A percentile compares a stretch with the other conserved stretches of the same genome.
These are phyloP conservation scores for Kluyveromyces marxianus DNA, from an alignment of 1,139 yeast genomes.

Conservation along the genomic window DNA sequence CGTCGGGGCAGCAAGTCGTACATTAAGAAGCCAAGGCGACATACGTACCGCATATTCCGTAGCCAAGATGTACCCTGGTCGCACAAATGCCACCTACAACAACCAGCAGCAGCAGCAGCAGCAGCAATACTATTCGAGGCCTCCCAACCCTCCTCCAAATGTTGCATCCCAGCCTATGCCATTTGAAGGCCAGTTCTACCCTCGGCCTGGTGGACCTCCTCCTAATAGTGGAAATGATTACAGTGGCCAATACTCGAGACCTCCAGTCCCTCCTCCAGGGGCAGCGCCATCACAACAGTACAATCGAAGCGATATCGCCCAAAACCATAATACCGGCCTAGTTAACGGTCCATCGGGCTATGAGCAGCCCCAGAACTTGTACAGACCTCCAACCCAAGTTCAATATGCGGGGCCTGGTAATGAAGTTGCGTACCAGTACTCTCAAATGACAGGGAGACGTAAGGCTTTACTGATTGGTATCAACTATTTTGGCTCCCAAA, in stretches of 20 bases:
- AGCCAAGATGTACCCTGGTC: constrained; percentile 25
- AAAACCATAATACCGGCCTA: constrained; percentile 8
- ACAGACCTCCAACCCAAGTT: constrained; percentile 22
- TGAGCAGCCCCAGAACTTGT: constrained; percentile 14
- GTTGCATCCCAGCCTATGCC: constrained; percentile 9
- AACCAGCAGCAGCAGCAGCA: constrained; percentile 17
- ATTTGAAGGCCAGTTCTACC: not conserved
- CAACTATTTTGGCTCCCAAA: constrained; percentile 71
- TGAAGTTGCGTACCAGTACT: constrained; percentile 48
- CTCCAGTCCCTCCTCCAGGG: constrained; percentile 2
- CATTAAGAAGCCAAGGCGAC: not conserved
- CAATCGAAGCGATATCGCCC: constrained; percentile 9
- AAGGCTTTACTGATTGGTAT: constrained; percentile 85
- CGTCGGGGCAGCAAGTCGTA: too few species aligned
- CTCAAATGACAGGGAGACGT: constrained; percentile 65
- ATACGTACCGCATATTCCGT: not conserved
- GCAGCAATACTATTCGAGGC: constrained; percentile 12
- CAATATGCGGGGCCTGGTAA: constrained; percentile 19
- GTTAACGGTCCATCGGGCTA: constrained; percentile 14
- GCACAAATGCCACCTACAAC: constrained; percentile 24
- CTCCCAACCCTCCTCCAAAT: not conserved
- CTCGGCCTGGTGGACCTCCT: constrained; percentile 12
- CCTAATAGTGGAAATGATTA: not conserved
- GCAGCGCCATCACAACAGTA: constrained; percentile 8
- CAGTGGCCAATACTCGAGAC: constrained; percentile 12